phyloP scores from a whole-genome alignment of 2,329 filamentous ascomycete genomes.

The Neonectria faginata region DNA sequence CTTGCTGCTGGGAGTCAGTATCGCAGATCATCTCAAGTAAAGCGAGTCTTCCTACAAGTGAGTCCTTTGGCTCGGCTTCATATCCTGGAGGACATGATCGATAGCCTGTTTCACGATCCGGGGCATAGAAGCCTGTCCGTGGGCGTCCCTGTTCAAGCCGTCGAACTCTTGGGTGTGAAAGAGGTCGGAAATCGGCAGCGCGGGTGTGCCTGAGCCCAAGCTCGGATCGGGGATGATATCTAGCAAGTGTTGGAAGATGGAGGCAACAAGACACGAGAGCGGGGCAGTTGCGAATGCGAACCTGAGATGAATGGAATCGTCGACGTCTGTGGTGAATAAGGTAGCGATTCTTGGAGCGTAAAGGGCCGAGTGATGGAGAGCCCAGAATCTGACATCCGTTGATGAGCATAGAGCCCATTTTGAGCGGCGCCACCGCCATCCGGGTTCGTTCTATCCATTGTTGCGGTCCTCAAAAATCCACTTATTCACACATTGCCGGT shows the following conservation, averaged over 20 bases:
- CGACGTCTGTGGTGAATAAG: slow-evolving; percentile 85
- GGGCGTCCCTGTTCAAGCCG: slow-evolving; percentile 77
- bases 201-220: slow-evolving; percentile 67
- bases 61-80: slow-evolving; percentile 78
- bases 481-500: slow-evolving; percentile 48
- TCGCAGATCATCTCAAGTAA: neutral
- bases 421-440: slow-evolving; percentile 47
- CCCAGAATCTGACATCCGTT: slow-evolving; percentile 40
- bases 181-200: slow-evolving; percentile 62
- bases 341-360: slow-evolving; percentile 79
- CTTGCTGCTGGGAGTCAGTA: slow-evolving; percentile 59
- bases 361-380: slow-evolving; percentile 60
- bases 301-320: slow-evolving; percentile 83
- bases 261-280: neutral
- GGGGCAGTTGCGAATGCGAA: slow-evolving; percentile 60
- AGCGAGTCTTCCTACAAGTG: slow-evolving; percentile 66
- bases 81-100: slow-evolving; percentile 78
- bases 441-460: slow-evolving; percentile 48
- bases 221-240: slow-evolving; percentile 75
- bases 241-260: slow-evolving; percentile 50
- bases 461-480: slow-evolving; percentile 44
- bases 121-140: slow-evolving; percentile 67
- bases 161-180: slow-evolving; percentile 70
- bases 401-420: slow-evolving; percentile 50
- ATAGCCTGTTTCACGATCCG: slow-evolving; percentile 77